Percentiles rank a stretch among this genome's conserved stretches.
Conservation (phyloP, 208 protist species). For the Wallacemonas sp. region DNA sequence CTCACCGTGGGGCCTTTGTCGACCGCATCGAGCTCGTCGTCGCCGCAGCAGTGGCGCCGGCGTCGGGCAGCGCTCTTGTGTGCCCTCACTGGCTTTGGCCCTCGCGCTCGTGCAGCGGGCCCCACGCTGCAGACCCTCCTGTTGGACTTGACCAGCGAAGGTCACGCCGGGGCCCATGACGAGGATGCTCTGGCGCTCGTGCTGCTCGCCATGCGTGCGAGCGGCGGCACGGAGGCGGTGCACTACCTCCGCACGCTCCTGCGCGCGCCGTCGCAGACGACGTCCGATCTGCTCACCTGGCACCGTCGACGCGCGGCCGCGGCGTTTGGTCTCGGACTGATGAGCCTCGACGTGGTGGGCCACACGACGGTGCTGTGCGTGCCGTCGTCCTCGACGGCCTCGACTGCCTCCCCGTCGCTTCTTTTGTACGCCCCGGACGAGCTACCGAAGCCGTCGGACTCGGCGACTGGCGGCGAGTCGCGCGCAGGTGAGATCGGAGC, state of each 20-base stretch:
- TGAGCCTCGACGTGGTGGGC: constrained; percentile 44
- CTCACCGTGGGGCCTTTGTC: not conserved
- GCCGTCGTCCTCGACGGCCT: too few species aligned
- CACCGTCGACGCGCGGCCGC: constrained; percentile 19
- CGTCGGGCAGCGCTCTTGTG: constrained; percentile 41
- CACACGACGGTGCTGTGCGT: constrained; percentile 68
- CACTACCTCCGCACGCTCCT: constrained; percentile 21
- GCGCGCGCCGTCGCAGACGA: not conserved
- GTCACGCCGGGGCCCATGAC: constrained; percentile 19
- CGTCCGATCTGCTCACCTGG: constrained; percentile 3
- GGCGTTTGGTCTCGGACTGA: constrained; percentile 42
- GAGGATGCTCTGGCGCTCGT: constrained; percentile 41
- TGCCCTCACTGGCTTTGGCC: constrained; percentile 59
- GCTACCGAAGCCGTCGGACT: too few species aligned
- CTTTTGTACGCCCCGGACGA: not conserved
- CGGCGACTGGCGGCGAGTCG: too few species aligned
- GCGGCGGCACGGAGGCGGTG: constrained; percentile 40
- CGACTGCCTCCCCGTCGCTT: not conserved
- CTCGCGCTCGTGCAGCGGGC: constrained; percentile 29
- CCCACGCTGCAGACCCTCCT: constrained; percentile 50
- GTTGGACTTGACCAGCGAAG: constrained; percentile 24
- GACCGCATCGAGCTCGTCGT: too few species aligned
- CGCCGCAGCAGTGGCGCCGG: too few species aligned
- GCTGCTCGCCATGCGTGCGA: constrained; percentile 56
- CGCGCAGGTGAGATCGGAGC: too few species aligned